phyloP scores from a whole-genome alignment of 495 filamentous ascomycete genomes.

The Tuber microsphaerosporum region DNA sequence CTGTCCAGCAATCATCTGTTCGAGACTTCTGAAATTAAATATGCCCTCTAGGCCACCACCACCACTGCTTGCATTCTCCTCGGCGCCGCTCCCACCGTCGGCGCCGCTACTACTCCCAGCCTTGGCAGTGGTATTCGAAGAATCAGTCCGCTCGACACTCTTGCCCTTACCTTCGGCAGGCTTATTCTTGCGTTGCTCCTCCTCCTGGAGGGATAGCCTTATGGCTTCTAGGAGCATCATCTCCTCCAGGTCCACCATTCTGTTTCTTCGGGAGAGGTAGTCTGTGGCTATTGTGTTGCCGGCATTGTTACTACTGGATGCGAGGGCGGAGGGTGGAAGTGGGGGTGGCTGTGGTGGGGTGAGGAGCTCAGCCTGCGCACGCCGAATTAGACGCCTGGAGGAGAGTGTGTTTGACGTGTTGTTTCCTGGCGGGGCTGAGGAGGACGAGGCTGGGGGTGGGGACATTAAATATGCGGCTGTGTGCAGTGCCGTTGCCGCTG shows the following conservation, averaged over 20 bases:
- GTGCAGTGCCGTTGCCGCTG: slow-evolving; percentile 88
- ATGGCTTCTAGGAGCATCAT: slow-evolving; percentile 99
- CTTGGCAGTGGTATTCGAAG: slow-evolving; percentile 45
- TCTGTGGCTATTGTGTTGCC: slow-evolving; percentile 40
- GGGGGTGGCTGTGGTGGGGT: slow-evolving; percentile 26
- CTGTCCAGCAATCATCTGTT: slow-evolving; percentile 71
- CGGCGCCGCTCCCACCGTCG: slow-evolving; percentile 40
- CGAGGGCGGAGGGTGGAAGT: neutral
- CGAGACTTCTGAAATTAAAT: slow-evolving; percentile 87
- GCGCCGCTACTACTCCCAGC: slow-evolving; percentile 47
- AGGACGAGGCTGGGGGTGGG: slow-evolving; percentile 47
- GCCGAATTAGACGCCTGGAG: slow-evolving; percentile 30
- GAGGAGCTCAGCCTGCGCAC: slow-evolving; percentile 40
- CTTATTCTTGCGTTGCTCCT: slow-evolving; percentile 78
- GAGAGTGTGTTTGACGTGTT: slow-evolving; percentile 43
- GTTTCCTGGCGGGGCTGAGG: slow-evolving; percentile 6
- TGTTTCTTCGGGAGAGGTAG: slow-evolving; percentile 47
- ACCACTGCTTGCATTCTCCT: slow-evolving; percentile 44
- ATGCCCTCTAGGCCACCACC: slow-evolving; percentile 59
- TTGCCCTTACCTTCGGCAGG: slow-evolving; percentile 71
- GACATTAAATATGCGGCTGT: slow-evolving; percentile 92
- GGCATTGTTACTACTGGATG: slow-evolving; percentile 31
- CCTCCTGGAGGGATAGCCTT: slow-evolving; percentile 73
- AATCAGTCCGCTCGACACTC: slow-evolving; percentile 56
- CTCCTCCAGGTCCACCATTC: slow-evolving; percentile 85